phyloP scores from a whole-genome alignment of 2,329 filamentous ascomycete genomes.

The Lomentospora prolificans region DNA sequence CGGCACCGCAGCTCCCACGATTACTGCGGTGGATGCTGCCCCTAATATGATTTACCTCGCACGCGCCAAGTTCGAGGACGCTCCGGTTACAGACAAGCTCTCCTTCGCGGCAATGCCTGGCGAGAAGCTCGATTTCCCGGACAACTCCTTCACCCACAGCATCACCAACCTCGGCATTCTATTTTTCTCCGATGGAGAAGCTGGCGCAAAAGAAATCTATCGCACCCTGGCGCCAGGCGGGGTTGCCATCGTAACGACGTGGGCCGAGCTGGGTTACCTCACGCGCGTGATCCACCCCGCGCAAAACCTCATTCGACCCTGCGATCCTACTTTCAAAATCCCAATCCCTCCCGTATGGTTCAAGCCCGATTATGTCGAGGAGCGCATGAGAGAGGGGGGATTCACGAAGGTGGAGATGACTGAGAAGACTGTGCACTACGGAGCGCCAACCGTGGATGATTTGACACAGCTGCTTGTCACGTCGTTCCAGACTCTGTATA shows the following conservation, averaged over 20 bases:
- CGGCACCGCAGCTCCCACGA: neutral
- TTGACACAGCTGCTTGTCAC: neutral
- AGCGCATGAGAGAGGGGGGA: slow-evolving; percentile 4
- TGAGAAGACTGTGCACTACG: slow-evolving; percentile 7
- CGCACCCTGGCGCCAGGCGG: slow-evolving; percentile 27
- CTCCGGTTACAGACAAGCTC: slow-evolving; percentile 5
- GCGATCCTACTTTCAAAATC: slow-evolving; percentile 9
- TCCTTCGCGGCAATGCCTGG: slow-evolving; percentile 13
- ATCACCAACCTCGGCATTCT: slow-evolving; percentile 30
- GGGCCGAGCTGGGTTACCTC: slow-evolving; percentile 14
- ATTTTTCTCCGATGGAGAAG: slow-evolving; percentile 21
- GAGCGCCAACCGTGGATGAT: slow-evolving; percentile 1
- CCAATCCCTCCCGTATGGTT: slow-evolving; percentile 12
- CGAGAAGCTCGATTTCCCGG: slow-evolving; percentile 17
- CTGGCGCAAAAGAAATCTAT: slow-evolving; percentile 24
- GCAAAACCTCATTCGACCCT: slow-evolving; percentile 11
- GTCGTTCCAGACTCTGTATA: slow-evolving; percentile 3
- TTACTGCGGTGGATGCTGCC: slow-evolving; percentile 14
- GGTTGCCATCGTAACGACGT: slow-evolving; percentile 24
- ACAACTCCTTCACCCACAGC: slow-evolving; percentile 24
- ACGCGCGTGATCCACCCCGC: slow-evolving; percentile 10
- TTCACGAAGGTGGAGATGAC: slow-evolving; percentile 7
- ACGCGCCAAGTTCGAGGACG: slow-evolving; percentile 9
- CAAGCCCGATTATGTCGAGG: slow-evolving; percentile 4
- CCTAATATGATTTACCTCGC: slow-evolving; percentile 15